phyloP scores from a whole-genome alignment of 2,329 filamentous ascomycete genomes.

The Sphaerostilbella broomeana region DNA sequence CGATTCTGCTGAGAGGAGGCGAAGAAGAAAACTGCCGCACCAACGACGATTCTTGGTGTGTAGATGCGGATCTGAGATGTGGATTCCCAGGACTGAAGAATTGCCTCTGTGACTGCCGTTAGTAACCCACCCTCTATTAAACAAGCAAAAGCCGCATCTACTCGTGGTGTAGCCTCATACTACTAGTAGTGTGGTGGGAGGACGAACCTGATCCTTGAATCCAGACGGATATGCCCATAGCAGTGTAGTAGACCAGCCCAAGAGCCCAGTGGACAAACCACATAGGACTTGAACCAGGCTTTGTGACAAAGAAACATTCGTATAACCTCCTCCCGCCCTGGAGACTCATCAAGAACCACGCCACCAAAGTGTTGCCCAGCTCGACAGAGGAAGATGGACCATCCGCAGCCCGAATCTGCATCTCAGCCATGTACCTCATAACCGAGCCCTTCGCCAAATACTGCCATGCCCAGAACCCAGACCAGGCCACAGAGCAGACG shows the following conservation, averaged over 20 bases:
- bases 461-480: slow-evolving; percentile 67
- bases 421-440: slow-evolving; percentile 42
- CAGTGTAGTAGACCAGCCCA: slow-evolving; percentile 70
- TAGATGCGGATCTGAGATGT: slow-evolving; percentile 14
- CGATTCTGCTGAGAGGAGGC: slow-evolving; percentile 69
- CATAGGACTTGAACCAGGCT: slow-evolving; percentile 65
- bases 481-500: slow-evolving; percentile 59
- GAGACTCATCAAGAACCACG: slow-evolving; percentile 65
- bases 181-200: too few species aligned
- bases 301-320: slow-evolving; percentile 62
- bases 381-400: slow-evolving; percentile 39
- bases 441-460: slow-evolving; percentile 47
- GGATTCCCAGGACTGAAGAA: slow-evolving; percentile 28
- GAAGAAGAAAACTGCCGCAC: slow-evolving; percentile 57
- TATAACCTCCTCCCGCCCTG: slow-evolving; percentile 71
- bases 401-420: slow-evolving; percentile 23
- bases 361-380: slow-evolving; percentile 54
- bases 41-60: slow-evolving; percentile 31
- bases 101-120: slow-evolving; percentile 21
- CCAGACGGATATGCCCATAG: slow-evolving; percentile 72
- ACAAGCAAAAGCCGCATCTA: background rate
- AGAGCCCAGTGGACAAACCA: slow-evolving; percentile 77
- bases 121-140: background rate
- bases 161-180: background rate
- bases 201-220: slow-evolving; percentile 67